Evolutionary conservation across 169 alveolate species (phyloP).

Genomic region (Cryptosporidium canis): DNA sequence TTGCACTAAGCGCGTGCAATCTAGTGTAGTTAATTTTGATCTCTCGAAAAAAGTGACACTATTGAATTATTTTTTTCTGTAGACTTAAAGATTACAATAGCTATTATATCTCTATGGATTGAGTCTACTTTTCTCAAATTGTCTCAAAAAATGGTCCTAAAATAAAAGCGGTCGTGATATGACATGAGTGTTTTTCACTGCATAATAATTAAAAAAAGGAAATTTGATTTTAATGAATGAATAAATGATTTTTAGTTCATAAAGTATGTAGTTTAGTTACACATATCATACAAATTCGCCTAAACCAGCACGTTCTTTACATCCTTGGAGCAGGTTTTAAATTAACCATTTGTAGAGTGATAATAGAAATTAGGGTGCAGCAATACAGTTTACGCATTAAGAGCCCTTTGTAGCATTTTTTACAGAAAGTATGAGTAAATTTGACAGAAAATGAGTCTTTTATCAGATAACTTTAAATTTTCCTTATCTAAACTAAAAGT

Average conservation of each 20-base stretch:
- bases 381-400: neutral
- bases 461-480: neutral
- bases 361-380: neutral
- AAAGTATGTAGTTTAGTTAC: neutral
- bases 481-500: neutral
- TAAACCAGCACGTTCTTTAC: neutral
- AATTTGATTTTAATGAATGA: neutral
- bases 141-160: neutral
- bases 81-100: neutral
- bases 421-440: neutral
- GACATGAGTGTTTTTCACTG: neutral
- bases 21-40: neutral
- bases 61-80: neutral
- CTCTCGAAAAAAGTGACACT: constrained; percentile 15
- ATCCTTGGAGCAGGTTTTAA: neutral
- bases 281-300: neutral
- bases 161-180: neutral
- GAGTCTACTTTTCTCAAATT: neutral
- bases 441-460: neutral
- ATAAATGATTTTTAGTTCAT: neutral
- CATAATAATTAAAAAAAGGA: neutral
- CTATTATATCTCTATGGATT: neutral
- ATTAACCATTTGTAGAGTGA: neutral
- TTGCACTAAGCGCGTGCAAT: constrained; percentile 26
- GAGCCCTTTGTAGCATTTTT: neutral